These are phyloP conservation scores for Lodderomyces jiufengensis DNA, from an alignment of 1,139 yeast species.

Conservation along the genomic window DNA sequence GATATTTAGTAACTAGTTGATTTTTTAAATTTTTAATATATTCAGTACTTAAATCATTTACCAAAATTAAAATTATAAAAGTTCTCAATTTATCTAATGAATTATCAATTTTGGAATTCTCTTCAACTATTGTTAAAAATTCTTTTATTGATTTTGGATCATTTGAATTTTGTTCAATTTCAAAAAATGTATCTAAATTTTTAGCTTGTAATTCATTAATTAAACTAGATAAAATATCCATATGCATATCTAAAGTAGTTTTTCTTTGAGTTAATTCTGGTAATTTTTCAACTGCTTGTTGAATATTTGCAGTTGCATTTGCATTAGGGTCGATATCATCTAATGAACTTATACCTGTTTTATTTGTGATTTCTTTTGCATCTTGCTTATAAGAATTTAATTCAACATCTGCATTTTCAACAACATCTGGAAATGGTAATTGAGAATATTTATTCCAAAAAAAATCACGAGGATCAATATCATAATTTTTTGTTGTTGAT, in stretches of 20 bases:
- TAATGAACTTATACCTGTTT: conserved; percentile 68
- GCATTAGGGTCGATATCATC: conserved; percentile 70
- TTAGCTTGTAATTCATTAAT: conserved; percentile 81
- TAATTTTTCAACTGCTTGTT: conserved; percentile 84
- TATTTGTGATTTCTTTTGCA: conserved; percentile 79
- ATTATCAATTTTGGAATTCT: conserved; percentile 46
- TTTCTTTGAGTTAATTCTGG: conserved; percentile 92
- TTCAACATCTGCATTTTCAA: conserved; percentile 88
- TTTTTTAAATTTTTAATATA: conserved; percentile 66
- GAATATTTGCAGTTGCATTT: conserved; percentile 69
- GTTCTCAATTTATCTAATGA: conserved; percentile 82
- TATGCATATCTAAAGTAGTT: conserved; percentile 88
- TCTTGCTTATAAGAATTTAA: conserved; percentile 77
- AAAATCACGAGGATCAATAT: conserved; percentile 87
- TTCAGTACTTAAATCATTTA: conserved; percentile 58
- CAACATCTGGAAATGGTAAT: conserved; percentile 96
- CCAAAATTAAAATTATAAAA: conserved; percentile 63
- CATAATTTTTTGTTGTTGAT: conserved; percentile 54
- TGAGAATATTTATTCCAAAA: conserved; percentile 86
- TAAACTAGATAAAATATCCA: conserved; percentile 87
- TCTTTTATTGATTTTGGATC: conserved; percentile 60
- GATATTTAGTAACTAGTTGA: conserved; percentile 50
- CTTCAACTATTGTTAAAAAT: conserved; percentile 54
- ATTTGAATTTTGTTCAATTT: conserved; percentile 76
- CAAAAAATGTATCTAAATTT: conserved; percentile 84